Conservation (phyloP, 2,329 filamentous ascomycete species). For the Cucurbitaria berberidis region DNA sequence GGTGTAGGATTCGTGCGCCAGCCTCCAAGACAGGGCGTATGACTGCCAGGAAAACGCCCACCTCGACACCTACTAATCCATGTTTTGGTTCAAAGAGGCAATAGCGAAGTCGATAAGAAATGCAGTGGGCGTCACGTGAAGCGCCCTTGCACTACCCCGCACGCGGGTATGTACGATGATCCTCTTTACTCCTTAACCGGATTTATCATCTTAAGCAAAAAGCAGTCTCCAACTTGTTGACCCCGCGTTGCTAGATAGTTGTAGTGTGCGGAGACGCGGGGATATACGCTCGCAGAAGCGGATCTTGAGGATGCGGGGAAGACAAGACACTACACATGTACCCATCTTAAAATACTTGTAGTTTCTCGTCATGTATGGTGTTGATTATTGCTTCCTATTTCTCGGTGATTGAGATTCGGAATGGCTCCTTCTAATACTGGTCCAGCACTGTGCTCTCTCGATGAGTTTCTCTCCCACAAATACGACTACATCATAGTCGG, state of each 20-base stretch:
- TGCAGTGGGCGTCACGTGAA: not conserved
- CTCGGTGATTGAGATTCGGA: no score
- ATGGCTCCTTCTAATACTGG: not conserved
- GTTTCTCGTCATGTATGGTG: no score
- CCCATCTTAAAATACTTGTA: no score
- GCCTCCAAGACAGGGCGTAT: not conserved
- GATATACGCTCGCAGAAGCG: not conserved
- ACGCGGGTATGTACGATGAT: not conserved
- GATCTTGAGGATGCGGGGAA: not conserved
- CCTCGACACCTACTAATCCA: not conserved
- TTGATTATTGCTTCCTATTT: not conserved
- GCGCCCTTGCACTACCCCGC: not conserved
- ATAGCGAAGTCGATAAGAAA: no score
- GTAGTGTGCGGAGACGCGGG: not conserved
- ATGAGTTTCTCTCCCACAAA: conserved; percentile 7
- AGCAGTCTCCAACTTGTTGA: not conserved
- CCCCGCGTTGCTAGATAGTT: not conserved
- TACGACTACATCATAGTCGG: conserved; percentile 3
- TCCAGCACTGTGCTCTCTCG: not conserved
- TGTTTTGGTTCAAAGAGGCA: no score
- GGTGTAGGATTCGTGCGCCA: not conserved
- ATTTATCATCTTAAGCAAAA: not conserved
- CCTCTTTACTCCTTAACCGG: not conserved
- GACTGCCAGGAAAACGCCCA: not conserved
- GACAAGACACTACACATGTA: not conserved